These are phyloP conservation scores for Stachybotrys chlorohalonatus DNA, from an alignment of 2,329 filamentous ascomycete species.

Conservation along the genomic window DNA sequence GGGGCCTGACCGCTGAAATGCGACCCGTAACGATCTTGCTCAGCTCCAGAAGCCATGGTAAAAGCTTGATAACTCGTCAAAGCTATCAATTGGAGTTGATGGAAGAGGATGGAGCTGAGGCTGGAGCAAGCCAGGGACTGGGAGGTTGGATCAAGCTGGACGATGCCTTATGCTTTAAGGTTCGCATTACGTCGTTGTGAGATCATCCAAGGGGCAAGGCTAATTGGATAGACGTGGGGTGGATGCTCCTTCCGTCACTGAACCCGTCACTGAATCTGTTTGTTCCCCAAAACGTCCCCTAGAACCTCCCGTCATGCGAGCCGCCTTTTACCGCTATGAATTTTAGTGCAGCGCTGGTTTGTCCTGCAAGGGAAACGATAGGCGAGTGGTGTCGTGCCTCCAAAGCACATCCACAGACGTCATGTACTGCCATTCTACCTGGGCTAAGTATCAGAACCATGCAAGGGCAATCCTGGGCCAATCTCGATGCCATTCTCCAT, in stretches of 20 bases:
- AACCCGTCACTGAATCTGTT: not conserved
- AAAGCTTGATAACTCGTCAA: not conserved
- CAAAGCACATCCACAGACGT: too few relatives aligned
- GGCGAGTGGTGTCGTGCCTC: too few relatives aligned
- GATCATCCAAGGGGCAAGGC: not conserved
- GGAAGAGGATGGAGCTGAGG: not conserved
- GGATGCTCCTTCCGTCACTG: not conserved
- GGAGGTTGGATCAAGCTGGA: not conserved
- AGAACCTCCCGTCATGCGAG: too few relatives aligned
- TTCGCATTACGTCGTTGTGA: constrained; percentile 1
- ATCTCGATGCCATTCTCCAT: too few relatives aligned
- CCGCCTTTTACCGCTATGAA: too few relatives aligned
- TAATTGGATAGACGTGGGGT: not conserved
- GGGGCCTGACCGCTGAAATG: not conserved
- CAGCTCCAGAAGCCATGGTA: not conserved
- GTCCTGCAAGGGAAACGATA: too few relatives aligned
- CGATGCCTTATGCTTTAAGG: not conserved
- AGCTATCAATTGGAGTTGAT: not conserved
- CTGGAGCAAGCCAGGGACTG: not conserved
- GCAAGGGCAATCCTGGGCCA: too few relatives aligned
- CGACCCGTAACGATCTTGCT: not conserved
- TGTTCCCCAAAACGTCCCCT: not conserved
- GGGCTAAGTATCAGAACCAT: too few relatives aligned
- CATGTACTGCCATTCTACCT: too few relatives aligned
- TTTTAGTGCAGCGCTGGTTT: too few relatives aligned